Evolutionary conservation across 2,329 filamentous ascomycete genomes (phyloP), one percentile per base, ranked within the genome.

Genomic region (Colletotrichum magnum): DNA sequence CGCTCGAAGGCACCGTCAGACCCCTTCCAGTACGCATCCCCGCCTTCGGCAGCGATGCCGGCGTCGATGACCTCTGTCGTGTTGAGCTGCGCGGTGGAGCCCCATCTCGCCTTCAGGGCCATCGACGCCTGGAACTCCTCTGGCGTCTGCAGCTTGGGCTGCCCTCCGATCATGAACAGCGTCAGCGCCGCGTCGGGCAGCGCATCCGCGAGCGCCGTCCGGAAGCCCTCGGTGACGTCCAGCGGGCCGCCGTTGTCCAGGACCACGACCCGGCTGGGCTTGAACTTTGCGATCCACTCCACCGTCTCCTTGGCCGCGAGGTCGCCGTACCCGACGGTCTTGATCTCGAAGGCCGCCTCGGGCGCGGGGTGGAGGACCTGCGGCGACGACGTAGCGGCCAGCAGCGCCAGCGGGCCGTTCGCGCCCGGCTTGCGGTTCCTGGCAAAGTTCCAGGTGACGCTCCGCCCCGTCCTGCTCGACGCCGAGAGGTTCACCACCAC

Each of bases 401-500:
- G 63, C 2, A 78, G 64, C 0, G 69, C 76, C 5, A 75, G 36
- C 3, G 78, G 77, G 0, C 67, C 73, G 0, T 59, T 60, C 1
- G 48, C 45, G 2, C 1, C 16, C 15, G 67, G 21, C 39, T 57
- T 61, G 5, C 73, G 54, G 43, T 75, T 69, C 1, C 70, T 65
- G 16, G 73, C 69, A 7, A 78, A 36, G 48, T 74, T 71, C 71
- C 75, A 79, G 4, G 72, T 68, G 43, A 77, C 73, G n/a, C 71
- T 43, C 12, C 75, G 70, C 10, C 73, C 78, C 1, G 76, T 78
- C 63, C 78, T 79, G 16, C 72, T 76, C 3, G 77, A 77, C 2
- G 77, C 77, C 0, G 72, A 73, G 3, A 79, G 69, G 57, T 69
- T 77, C 16, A 78, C 68, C 3, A 83, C 67, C 2, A 82, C 75